These are phyloP conservation scores for Macaranga tanarius DNA, from an alignment of 441 rosid species.

Conservation along the genomic window DNA sequence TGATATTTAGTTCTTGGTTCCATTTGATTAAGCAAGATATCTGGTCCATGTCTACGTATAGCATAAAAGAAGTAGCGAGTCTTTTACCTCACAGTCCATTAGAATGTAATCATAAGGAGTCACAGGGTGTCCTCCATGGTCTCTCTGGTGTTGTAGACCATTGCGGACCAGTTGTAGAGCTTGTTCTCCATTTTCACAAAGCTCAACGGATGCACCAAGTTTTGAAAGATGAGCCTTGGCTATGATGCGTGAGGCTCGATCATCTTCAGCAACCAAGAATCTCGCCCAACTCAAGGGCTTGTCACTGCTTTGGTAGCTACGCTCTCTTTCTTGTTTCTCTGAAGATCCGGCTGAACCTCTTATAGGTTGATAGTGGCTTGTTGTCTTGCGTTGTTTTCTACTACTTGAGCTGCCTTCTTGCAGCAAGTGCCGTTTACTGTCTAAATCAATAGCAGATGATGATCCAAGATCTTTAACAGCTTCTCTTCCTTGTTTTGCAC, in stretches of 20 bases:
- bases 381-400: conserved; percentile 8
- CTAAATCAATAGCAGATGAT: conserved; percentile 7
- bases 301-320: background rate
- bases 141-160: conserved; percentile 32
- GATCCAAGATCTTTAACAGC: conserved; percentile 19
- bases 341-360: background rate
- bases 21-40: background rate
- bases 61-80: too few species aligned
- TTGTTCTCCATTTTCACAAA: conserved; percentile 56
- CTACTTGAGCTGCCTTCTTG: conserved; percentile 25
- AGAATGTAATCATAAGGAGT: conserved; percentile 63
- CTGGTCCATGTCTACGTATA: background rate
- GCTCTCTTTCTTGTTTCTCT: conserved; percentile 32
- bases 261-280: conserved; percentile 68
- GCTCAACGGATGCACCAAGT: conserved; percentile 54
- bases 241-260: conserved; percentile 17
- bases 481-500: background rate
- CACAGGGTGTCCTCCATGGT: conserved; percentile 11
- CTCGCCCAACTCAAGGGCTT: conserved; percentile 48
- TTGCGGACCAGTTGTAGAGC: conserved; percentile 49
- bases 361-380: background rate
- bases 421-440: background rate
- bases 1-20: too few species aligned
- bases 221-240: conserved; percentile 28
- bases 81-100: conserved; percentile 80